A percentile compares a stretch with the other conserved stretches of the same genome.
phyloP scores from a whole-genome alignment of 2,329 filamentous ascomycete genomes.

The Metarhizium robertsii region DNA sequence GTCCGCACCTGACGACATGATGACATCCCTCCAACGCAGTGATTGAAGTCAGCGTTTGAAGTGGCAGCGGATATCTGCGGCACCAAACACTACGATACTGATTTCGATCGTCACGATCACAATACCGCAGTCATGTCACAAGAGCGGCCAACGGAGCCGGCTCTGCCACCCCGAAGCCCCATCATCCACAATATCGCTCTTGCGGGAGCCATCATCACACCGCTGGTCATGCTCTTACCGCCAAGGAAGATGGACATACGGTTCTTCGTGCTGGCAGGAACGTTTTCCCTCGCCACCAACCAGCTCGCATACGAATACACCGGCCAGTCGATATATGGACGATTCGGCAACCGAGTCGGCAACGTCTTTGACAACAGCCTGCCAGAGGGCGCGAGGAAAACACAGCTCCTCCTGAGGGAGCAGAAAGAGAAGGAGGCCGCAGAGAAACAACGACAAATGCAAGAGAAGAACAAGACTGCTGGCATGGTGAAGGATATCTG shows the following conservation, averaged over 20 bases:
- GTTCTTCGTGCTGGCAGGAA: slow-evolving; percentile 37
- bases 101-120: background rate
- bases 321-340: slow-evolving; percentile 40
- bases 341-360: slow-evolving; percentile 32
- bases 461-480: slow-evolving; percentile 21
- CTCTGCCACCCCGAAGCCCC: slow-evolving; percentile 23
- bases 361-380: slow-evolving; percentile 43
- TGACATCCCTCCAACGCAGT: background rate
- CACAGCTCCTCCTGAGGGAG: slow-evolving; percentile 35
- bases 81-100: background rate
- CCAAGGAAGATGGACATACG: slow-evolving; percentile 43
- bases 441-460: slow-evolving; percentile 15
- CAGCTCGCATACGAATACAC: slow-evolving; percentile 49
- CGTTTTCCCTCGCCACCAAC: slow-evolving; percentile 43
- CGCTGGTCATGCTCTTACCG: slow-evolving; percentile 39
- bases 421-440: slow-evolving; percentile 32
- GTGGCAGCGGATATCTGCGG: background rate
- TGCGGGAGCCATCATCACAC: slow-evolving; percentile 35
- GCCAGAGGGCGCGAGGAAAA: slow-evolving; percentile 43
- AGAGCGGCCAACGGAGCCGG: slow-evolving; percentile 13
- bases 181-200: slow-evolving; percentile 39
- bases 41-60: background rate
- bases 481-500: slow-evolving; percentile 38
- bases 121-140: slow-evolving; percentile 17
- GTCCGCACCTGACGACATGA: too few relatives aligned